These are phyloP conservation scores for Laetiporus sulphureus DNA, from an alignment of 1,284 basidiomycete species.

Conservation along the genomic window DNA sequence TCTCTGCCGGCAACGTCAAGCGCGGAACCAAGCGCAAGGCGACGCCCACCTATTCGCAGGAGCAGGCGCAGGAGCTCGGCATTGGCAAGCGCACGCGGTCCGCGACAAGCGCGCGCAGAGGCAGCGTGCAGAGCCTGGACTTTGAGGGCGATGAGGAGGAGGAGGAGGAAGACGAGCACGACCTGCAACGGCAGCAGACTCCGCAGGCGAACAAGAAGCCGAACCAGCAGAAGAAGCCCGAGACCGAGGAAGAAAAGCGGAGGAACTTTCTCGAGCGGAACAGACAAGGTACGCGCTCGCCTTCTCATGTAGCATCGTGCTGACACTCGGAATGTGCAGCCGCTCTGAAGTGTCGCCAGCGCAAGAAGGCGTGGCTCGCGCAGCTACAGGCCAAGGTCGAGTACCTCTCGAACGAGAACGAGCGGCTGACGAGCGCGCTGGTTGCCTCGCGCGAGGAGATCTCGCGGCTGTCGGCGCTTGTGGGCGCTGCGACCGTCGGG, in stretches of 20 bases:
- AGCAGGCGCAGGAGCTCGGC: constrained; percentile 18
- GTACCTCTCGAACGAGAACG: constrained; percentile 86
- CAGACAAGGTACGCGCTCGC: constrained; percentile 65
- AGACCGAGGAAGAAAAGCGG: constrained; percentile 95
- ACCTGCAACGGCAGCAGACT: constrained; percentile 29
- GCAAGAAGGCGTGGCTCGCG: constrained; percentile 96
- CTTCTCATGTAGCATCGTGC: not conserved
- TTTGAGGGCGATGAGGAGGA: constrained; percentile 44
- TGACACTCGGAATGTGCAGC: constrained; percentile 42
- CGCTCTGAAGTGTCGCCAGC: constrained; percentile 96
- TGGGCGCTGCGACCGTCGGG: constrained; percentile 53
- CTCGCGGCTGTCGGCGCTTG: constrained; percentile 65
- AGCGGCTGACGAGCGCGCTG: constrained; percentile 78
- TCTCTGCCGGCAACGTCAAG: constrained; percentile 28
- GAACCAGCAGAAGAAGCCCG: constrained; percentile 56
- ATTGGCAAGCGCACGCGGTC: constrained; percentile 43
- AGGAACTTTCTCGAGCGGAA: constrained; percentile 93
- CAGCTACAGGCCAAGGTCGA: constrained; percentile 94
- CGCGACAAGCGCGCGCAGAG: constrained; percentile 17
- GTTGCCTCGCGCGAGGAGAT: constrained; percentile 76
- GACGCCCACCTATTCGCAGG: constrained; percentile 37
- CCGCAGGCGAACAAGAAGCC: constrained; percentile 24
- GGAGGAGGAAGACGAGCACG: constrained; percentile 41
- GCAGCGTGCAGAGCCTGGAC: constrained; percentile 17
- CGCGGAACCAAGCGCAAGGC: constrained; percentile 65